phyloP scores from a whole-genome alignment of 2,329 filamentous ascomycete genomes.

The Aurifilum marmelostoma region DNA sequence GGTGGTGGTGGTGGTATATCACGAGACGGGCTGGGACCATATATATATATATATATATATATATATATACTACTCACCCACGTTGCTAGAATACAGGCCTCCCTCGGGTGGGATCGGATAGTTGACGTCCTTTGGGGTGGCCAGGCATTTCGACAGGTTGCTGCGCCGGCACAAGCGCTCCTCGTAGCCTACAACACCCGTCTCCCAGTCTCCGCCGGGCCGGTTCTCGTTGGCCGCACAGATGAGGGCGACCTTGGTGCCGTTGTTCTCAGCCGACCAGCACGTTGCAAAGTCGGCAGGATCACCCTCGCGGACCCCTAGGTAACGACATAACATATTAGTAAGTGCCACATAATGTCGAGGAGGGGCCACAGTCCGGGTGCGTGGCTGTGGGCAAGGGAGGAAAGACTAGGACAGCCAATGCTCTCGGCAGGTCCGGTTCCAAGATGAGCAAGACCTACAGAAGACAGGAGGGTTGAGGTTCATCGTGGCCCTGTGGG shows the following conservation, averaged over 20 bases:
- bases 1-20: no score
- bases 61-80: slow-evolving; percentile 62
- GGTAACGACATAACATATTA: slow-evolving; percentile 9
- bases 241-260: slow-evolving; percentile 62
- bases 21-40: no score
- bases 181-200: slow-evolving; percentile 63
- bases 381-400: slow-evolving; percentile 7
- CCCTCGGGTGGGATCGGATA: slow-evolving; percentile 74
- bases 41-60: no score
- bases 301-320: slow-evolving; percentile 58
- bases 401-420: slow-evolving; percentile 5
- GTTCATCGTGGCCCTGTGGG: slow-evolving; percentile 40
- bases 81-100: slow-evolving; percentile 70
- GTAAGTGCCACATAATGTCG: slow-evolving; percentile 15
- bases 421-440: background rate
- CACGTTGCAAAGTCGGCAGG: slow-evolving; percentile 63
- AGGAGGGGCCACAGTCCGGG: slow-evolving; percentile 29
- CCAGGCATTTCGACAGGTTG: slow-evolving; percentile 71
- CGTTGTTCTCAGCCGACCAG: slow-evolving; percentile 51
- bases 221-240: slow-evolving; percentile 77
- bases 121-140: slow-evolving; percentile 61
- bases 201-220: slow-evolving; percentile 79
- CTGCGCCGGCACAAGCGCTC: slow-evolving; percentile 76
- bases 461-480: slow-evolving; percentile 50
- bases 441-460: slow-evolving; percentile 32